phyloP scores from a whole-genome alignment of 139 green algal species.

The Nannochloris sp. region DNA sequence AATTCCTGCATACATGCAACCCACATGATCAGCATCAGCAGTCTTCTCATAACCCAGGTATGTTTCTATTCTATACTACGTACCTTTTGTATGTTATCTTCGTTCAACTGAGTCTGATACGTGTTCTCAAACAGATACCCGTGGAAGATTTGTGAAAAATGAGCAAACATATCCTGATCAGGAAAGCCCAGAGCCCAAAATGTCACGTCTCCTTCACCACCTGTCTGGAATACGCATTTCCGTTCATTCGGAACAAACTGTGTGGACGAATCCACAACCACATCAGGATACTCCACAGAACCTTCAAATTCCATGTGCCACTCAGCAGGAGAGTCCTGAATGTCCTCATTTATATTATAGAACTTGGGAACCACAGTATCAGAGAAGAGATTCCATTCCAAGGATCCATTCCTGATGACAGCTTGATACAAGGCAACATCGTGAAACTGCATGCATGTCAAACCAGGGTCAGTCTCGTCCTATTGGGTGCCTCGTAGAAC shows the following conservation, averaged over 20 bases:
- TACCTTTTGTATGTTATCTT: conserved; percentile 35
- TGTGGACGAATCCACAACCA: conserved; percentile 26
- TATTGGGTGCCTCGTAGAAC: too few species aligned
- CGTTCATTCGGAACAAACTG: conserved; percentile 14
- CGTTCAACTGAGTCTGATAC: conserved; percentile 50
- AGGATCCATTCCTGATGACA: background rate
- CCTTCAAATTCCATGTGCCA: conserved; percentile 43
- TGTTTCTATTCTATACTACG: conserved; percentile 21
- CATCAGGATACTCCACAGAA: conserved; percentile 7
- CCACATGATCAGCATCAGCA: conserved; percentile 9
- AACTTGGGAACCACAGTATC: conserved; percentile 32
- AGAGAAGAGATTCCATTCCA: conserved; percentile 46
- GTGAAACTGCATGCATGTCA: background rate
- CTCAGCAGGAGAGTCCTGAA: conserved; percentile 13
- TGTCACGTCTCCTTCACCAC: conserved; percentile 15
- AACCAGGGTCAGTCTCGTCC: background rate
- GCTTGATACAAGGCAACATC: background rate
- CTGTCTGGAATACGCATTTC: conserved; percentile 41
- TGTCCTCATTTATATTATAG: conserved; percentile 66
- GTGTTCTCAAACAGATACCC: conserved; percentile 78
- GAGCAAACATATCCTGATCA: conserved; percentile 18
- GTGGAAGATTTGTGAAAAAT: conserved; percentile 44
- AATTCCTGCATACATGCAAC: conserved; percentile 5
- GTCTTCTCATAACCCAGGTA: background rate
- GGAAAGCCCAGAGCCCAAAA: conserved; percentile 54